Base-by-base conservation (phyloP, 83 land plant genomes). In the Larix sibirica region DNA sequence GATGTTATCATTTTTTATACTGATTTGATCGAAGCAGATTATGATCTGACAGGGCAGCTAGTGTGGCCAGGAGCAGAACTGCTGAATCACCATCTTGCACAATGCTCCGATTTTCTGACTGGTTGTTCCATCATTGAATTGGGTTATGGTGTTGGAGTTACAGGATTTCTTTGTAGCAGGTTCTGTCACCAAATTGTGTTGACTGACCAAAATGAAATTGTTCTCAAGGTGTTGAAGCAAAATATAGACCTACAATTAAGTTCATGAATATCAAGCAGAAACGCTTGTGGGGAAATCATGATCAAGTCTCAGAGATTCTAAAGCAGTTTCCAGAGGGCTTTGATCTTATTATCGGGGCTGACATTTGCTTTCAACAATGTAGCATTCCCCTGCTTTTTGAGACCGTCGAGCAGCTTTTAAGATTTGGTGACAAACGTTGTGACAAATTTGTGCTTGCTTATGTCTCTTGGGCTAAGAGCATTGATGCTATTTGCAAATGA, bases 31-130 rank as follows among this genome's bases (percentile, higher is more conserved):
- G 28, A 28, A 28, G 28, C 98, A 74, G 98, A 96, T 81, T 95
- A 89, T 89, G 98, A 96, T 86, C 91, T 96, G 77, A 96, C 98
- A 18, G 98, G 98, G 68, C 98, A 96, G 84, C 80, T 96, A 65
- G 91, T 96, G 36, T 96, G 98, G 98, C 98, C 98, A 74, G 98
- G 98, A 69, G 96, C 98, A 14, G 86, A 89, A 80, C 85, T 96
- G 61, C 33, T 96, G 83, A 94, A 94, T 64, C 80, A 94, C 61
- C 93, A 93, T 80, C 85, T 96, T 28, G 85, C 93, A 1, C 80
- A 84, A 28, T 83, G 91, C 81, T 79, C 91, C 16, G 79, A 90
- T 5, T 42, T 90, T 66, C 85, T 96, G 42, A 26, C 82, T 62
- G 95, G 90, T 21, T 64, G 83, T 47, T 92, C 95, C 18, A 77